These are phyloP conservation scores for Monilinia polystroma DNA, from an alignment of 2,329 filamentous ascomycete species.

Conservation along the genomic window DNA sequence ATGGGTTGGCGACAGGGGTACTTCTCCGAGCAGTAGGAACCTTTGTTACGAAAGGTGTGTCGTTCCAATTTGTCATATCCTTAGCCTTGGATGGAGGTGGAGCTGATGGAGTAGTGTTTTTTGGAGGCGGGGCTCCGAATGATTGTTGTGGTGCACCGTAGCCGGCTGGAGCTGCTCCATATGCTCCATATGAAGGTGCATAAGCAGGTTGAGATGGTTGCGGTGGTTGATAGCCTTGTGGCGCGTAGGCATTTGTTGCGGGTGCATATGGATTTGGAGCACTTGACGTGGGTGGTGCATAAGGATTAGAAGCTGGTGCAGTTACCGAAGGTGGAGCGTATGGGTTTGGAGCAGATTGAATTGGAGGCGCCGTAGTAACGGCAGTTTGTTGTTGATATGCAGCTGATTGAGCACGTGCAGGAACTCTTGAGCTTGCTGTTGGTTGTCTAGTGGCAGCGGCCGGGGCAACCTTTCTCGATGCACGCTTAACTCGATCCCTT, in stretches of 20 bases:
- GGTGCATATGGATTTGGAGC: slow-evolving; percentile 51
- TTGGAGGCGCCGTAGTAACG: slow-evolving; percentile 33
- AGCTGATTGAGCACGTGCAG: slow-evolving; percentile 46
- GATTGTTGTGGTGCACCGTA: slow-evolving; percentile 41
- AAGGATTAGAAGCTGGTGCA: slow-evolving; percentile 46
- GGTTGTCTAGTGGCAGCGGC: slow-evolving; percentile 41
- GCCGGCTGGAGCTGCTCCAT: slow-evolving; percentile 35
- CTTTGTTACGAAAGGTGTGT: slow-evolving; percentile 83
- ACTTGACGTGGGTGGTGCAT: slow-evolving; percentile 44
- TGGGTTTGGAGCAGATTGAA: slow-evolving; percentile 41
- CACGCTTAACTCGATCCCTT: slow-evolving; percentile 78
- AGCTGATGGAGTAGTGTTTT: slow-evolving; percentile 65
- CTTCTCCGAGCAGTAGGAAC: slow-evolving; percentile 65
- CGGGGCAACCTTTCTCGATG: slow-evolving; percentile 63
- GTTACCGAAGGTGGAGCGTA: slow-evolving; percentile 46
- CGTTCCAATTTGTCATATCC: slow-evolving; percentile 86
- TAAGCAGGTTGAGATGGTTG: slow-evolving; percentile 41
- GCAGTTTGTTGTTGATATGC: slow-evolving; percentile 51
- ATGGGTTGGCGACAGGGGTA: slow-evolving; percentile 63
- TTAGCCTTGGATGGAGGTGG: slow-evolving; percentile 68
- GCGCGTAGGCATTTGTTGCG: slow-evolving; percentile 42
- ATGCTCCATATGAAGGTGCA: slow-evolving; percentile 36
- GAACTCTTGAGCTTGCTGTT: slow-evolving; percentile 43
- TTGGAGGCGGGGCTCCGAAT: slow-evolving; percentile 58
- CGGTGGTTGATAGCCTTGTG: slow-evolving; percentile 43